These are phyloP conservation scores for Salix koriyanagi DNA, from an alignment of 345 rosid species.

Conservation along the genomic window DNA sequence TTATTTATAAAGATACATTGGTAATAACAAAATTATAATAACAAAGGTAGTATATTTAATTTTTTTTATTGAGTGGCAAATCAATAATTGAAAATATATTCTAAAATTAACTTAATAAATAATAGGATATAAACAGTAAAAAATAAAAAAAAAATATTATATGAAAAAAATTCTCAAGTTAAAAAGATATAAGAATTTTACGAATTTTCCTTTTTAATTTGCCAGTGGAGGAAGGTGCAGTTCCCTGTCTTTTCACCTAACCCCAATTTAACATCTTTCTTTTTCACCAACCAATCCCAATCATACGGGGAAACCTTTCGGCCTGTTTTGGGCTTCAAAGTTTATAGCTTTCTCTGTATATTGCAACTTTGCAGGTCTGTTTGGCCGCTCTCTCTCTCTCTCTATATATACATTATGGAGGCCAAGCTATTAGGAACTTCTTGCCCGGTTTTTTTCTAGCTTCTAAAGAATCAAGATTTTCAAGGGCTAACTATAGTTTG, in stretches of 20 bases:
- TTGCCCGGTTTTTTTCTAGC: constrained; percentile 27
- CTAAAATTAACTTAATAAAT: too few species aligned
- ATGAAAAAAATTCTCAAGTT: too few species aligned
- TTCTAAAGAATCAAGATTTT: constrained; percentile 20
- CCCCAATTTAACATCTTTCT: background rate
- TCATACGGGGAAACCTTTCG: background rate
- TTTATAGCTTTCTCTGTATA: background rate
- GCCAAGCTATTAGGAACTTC: constrained; percentile 41
- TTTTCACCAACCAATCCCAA: background rate
- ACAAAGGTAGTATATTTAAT: too few species aligned
- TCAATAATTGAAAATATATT: too few species aligned
- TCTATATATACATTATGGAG: constrained; percentile 38
- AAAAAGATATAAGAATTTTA: too few species aligned
- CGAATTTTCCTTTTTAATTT: too few species aligned
- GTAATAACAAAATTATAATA: too few species aligned
- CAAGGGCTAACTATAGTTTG: constrained; percentile 16
- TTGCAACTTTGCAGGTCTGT: background rate
- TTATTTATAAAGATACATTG: too few species aligned
- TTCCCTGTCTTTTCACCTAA: background rate
- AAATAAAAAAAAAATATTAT: too few species aligned
- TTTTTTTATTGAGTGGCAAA: too few species aligned
- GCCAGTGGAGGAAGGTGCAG: too few species aligned
- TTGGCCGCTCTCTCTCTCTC: background rate
- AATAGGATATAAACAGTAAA: too few species aligned
- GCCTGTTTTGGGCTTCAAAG: background rate